Evolutionary conservation across 768 basidiomycete genomes (phyloP).

Genomic region (Royoungia palumana): DNA sequence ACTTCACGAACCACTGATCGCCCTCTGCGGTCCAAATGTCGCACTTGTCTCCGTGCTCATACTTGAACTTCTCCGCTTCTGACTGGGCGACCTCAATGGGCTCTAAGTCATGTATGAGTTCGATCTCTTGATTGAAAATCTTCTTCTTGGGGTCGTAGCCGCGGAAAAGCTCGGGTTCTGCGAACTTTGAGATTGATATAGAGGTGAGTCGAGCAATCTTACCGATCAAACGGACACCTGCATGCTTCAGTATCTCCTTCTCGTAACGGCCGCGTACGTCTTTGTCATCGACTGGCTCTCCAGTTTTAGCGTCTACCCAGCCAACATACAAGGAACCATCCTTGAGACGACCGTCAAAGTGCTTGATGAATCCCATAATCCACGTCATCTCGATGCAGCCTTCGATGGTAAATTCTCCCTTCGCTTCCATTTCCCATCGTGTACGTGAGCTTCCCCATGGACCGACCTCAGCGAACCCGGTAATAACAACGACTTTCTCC

Average conservation of each 20-base stretch:
- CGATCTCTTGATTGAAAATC: constrained; percentile 94
- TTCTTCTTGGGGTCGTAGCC: constrained; percentile 99
- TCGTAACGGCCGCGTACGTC: constrained; percentile 93
- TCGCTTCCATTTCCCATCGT: constrained; percentile 99
- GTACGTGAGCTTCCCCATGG: constrained; percentile 99
- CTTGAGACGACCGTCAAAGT: constrained; percentile 96
- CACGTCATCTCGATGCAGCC: constrained; percentile 99
- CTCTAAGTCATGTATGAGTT: constrained; percentile 94
- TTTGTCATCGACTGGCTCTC: constrained; percentile 96
- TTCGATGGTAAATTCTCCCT: constrained; percentile 95
- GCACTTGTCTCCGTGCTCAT: constrained; percentile 94
- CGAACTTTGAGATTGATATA: constrained; percentile 11
- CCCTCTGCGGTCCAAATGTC: constrained; percentile 91
- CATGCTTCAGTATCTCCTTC: constrained; percentile 86
- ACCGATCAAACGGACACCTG: constrained; percentile 95
- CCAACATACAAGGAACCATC: constrained; percentile 91
- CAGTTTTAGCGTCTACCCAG: constrained; percentile 94
- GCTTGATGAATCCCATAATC: constrained; percentile 99
- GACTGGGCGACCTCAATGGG: constrained; percentile 88
- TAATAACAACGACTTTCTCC: constrained; percentile 93
- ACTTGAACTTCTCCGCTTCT: constrained; percentile 94
- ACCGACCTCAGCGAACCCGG: constrained; percentile 95
- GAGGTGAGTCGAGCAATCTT: constrained; percentile 22
- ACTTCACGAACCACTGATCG: constrained; percentile 96
- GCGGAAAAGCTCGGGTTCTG: constrained; percentile 96